phyloP scores from a whole-genome alignment of 2,329 filamentous ascomycete species.

The Cucurbitaria berberidis region DNA sequence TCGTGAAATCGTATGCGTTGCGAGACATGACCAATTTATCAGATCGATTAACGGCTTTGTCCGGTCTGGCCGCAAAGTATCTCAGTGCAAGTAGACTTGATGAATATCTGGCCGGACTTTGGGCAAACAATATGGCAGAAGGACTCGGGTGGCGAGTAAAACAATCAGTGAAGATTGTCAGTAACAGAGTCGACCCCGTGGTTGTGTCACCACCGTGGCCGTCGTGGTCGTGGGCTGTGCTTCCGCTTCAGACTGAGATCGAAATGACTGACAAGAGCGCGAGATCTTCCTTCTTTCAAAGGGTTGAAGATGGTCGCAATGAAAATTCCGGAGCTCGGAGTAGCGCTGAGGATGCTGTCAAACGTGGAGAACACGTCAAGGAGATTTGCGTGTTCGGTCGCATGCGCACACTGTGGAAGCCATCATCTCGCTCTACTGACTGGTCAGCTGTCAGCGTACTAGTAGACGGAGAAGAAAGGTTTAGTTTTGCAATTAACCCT shows the following conservation, averaged over 20 bases:
- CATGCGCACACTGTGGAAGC: slow-evolving; percentile 3
- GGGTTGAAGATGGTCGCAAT: background rate
- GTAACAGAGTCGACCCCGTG: background rate
- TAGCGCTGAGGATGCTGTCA: slow-evolving; percentile 1
- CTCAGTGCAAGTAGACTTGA: slow-evolving; percentile 5
- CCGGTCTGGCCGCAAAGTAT: slow-evolving; percentile 14
- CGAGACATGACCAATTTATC: slow-evolving; percentile 3
- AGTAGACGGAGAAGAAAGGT: slow-evolving; percentile 7
- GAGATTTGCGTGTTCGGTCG: slow-evolving; percentile 8
- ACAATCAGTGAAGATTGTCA: background rate
- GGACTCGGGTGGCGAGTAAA: slow-evolving; percentile 9
- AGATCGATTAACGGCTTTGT: slow-evolving; percentile 12
- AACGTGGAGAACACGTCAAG: slow-evolving; percentile 1
- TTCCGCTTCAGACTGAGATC: slow-evolving; percentile 10
- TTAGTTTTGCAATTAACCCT: slow-evolving; percentile 8
- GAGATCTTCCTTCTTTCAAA: background rate
- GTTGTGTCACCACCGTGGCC: background rate
- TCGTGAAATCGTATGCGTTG: slow-evolving; percentile 13
- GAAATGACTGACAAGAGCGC: slow-evolving; percentile 4
- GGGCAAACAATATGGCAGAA: slow-evolving; percentile 8
- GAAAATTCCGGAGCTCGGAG: background rate
- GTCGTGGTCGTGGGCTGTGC: slow-evolving; percentile 16
- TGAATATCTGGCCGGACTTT: slow-evolving; percentile 13
- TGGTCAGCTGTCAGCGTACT: slow-evolving; percentile 8
- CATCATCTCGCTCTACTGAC: slow-evolving; percentile 1